Conservation (phyloP, 2,329 filamentous ascomycete genomes). For the Ophiostoma sp. region DNA sequence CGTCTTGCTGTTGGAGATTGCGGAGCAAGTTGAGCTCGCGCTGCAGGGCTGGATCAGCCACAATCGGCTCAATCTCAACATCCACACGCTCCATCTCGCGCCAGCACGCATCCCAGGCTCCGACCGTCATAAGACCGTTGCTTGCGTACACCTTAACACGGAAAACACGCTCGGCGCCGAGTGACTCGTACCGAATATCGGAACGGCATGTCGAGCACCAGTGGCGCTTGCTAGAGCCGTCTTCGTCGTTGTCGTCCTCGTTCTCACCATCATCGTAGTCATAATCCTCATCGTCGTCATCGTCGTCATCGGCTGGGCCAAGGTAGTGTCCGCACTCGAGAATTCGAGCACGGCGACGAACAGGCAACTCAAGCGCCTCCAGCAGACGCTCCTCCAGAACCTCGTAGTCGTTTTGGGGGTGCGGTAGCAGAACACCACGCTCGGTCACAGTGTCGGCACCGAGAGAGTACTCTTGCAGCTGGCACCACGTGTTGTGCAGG, state of each 20-base stretch:
- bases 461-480: slow-evolving; percentile 56
- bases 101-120: slow-evolving; percentile 92
- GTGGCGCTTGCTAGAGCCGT: slow-evolving; percentile 37
- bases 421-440: slow-evolving; percentile 67
- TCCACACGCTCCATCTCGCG: slow-evolving; percentile 98
- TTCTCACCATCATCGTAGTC: slow-evolving; percentile 44
- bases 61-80: slow-evolving; percentile 76
- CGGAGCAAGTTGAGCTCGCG: slow-evolving; percentile 46
- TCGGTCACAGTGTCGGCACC: slow-evolving; percentile 67
- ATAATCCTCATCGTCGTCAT: slow-evolving; percentile 38
- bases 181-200: slow-evolving; percentile 51
- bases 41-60: slow-evolving; percentile 50
- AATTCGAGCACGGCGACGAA: slow-evolving; percentile 59
- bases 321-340: slow-evolving; percentile 73
- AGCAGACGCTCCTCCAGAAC: slow-evolving; percentile 70
- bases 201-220: slow-evolving; percentile 54
- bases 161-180: slow-evolving; percentile 56
- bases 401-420: slow-evolving; percentile 75
- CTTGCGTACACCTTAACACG: slow-evolving; percentile 86
- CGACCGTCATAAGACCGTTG: slow-evolving; percentile 86
- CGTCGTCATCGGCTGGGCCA: slow-evolving; percentile 50
- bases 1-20: slow-evolving; percentile 39
- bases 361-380: slow-evolving; percentile 66
- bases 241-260: slow-evolving; percentile 38
- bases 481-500: slow-evolving; percentile 58